These are phyloP conservation scores for Talaromyces wortmannii DNA, from an alignment of 495 filamentous ascomycete species.

Conservation along the genomic window DNA sequence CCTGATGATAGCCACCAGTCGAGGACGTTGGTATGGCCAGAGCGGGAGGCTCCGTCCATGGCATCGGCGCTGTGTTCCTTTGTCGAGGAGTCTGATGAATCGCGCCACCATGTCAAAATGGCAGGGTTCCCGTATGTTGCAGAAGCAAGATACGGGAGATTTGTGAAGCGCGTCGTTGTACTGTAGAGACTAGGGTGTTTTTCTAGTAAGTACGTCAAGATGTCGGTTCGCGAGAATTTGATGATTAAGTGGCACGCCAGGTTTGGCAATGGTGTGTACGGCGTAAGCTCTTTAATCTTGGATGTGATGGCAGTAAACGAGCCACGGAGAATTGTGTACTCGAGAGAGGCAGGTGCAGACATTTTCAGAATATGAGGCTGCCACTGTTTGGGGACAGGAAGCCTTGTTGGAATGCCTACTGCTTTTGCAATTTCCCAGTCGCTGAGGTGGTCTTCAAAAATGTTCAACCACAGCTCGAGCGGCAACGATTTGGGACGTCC, in stretches of 20 bases:
- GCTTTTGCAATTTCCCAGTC: constrained; percentile 88
- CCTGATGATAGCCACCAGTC: constrained; percentile 88
- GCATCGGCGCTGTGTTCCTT: constrained; percentile 76
- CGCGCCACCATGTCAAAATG: constrained; percentile 85
- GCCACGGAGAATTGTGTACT: constrained; percentile 73
- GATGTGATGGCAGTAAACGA: constrained; percentile 60
- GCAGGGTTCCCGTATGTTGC: constrained; percentile 78
- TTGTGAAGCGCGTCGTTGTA: constrained; percentile 71
- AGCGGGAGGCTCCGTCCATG: constrained; percentile 76
- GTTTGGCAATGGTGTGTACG: constrained; percentile 68
- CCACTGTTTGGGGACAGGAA: constrained; percentile 73
- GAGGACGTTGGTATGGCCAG: constrained; percentile 75
- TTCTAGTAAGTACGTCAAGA: constrained; percentile 75
- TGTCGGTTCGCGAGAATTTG: constrained; percentile 73
- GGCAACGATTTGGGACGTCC: constrained; percentile 44
- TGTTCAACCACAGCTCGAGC: constrained; percentile 80
- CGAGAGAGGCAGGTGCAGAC: constrained; percentile 52
- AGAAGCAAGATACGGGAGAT: constrained; percentile 77
- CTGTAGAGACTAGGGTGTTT: constrained; percentile 73
- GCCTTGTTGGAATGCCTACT: constrained; percentile 68
- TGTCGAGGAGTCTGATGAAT: constrained; percentile 65
- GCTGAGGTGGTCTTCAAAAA: constrained; percentile 67
- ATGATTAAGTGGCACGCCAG: constrained; percentile 82
- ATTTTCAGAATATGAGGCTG: constrained; percentile 42
- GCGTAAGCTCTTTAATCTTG: constrained; percentile 56